Percentiles rank a stretch among this genome's conserved stretches.
phyloP scores from a whole-genome alignment of 768 basidiomycete genomes.

The Botryobasidium botryosum region DNA sequence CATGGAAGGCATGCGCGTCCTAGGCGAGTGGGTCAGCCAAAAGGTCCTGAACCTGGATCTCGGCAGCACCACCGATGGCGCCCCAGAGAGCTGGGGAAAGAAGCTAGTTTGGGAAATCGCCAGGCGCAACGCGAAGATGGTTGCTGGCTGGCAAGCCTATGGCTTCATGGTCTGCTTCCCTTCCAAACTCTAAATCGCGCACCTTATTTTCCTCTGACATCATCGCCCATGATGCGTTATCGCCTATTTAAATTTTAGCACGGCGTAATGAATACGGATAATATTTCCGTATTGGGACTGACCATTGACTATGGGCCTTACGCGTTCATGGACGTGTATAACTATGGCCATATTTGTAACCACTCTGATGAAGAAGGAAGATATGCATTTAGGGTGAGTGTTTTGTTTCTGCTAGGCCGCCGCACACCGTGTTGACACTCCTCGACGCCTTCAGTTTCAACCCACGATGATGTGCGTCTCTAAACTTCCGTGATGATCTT shows the following conservation, averaged over 20 bases:
- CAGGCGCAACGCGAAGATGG: slow-evolving; percentile 77
- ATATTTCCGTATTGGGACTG: slow-evolving; percentile 34
- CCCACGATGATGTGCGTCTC: slow-evolving; percentile 57
- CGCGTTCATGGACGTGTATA: slow-evolving; percentile 90
- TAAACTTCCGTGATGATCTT: no score
- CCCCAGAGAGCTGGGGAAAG: slow-evolving; percentile 49
- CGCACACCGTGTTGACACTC: no score
- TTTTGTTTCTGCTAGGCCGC: no score
- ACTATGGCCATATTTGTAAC: slow-evolving; percentile 76
- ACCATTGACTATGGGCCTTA: slow-evolving; percentile 55
- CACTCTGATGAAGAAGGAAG: slow-evolving; percentile 66
- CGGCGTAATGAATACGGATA: slow-evolving; percentile 95
- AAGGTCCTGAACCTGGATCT: slow-evolving; percentile 36
- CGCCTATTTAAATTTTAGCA: slow-evolving; percentile 24
- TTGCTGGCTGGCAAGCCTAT: slow-evolving; percentile 89
- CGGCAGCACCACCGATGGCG: no score
- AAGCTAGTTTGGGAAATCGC: slow-evolving; percentile 62
- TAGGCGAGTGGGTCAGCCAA: slow-evolving; percentile 59
- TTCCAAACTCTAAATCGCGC: not conserved
- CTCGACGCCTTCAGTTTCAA: no score
- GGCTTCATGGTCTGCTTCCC: slow-evolving; percentile 51
- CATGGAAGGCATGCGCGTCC: slow-evolving; percentile 50
- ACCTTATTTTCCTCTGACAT: not conserved
- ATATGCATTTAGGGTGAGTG: slow-evolving; percentile 46
- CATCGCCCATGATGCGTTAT: no score